These are phyloP conservation scores for Plasmodium berghei DNA, from an alignment of 169 alveolate genomes.

Conservation along the genomic window DNA sequence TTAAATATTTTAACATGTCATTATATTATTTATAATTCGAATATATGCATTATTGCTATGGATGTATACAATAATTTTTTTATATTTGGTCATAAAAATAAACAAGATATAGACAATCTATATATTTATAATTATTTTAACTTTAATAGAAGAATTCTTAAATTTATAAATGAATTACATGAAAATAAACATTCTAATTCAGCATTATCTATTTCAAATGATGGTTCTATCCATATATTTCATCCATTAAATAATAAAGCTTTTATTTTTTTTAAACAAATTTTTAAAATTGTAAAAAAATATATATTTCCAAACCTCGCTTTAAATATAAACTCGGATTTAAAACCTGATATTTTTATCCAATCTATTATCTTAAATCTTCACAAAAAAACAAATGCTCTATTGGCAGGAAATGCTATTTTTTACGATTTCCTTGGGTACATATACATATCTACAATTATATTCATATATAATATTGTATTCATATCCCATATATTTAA, in stretches of 20 bases:
- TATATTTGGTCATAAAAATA: constrained; percentile 12
- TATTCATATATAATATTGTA: neutral
- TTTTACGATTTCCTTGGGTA: constrained; percentile 49
- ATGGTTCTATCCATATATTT: constrained; percentile 29
- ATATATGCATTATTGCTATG: constrained; percentile 54
- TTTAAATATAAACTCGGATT: constrained; percentile 14
- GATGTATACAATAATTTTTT: constrained; percentile 50
- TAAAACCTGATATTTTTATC: constrained; percentile 42
- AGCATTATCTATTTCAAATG: constrained; percentile 56
- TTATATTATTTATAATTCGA: constrained; percentile 14
- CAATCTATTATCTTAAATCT: constrained; percentile 35
- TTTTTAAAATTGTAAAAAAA: constrained; percentile 19
- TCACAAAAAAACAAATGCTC: constrained; percentile 15
- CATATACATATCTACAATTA: neutral
- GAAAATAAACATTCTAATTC: constrained; percentile 27
- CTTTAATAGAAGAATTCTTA: constrained; percentile 52
- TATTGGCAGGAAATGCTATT: constrained; percentile 7
- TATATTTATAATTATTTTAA: constrained; percentile 37
- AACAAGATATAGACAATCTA: constrained; percentile 31
- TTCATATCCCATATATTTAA: neutral
- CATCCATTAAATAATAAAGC: constrained; percentile 14
- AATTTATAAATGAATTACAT: constrained; percentile 42
- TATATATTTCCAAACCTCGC: constrained; percentile 54
- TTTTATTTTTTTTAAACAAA: constrained; percentile 23
- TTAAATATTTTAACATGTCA: constrained; percentile 58